Evolutionary conservation across 305 asterid genomes (phyloP).

Genomic region (Nicotiana rustica): DNA sequence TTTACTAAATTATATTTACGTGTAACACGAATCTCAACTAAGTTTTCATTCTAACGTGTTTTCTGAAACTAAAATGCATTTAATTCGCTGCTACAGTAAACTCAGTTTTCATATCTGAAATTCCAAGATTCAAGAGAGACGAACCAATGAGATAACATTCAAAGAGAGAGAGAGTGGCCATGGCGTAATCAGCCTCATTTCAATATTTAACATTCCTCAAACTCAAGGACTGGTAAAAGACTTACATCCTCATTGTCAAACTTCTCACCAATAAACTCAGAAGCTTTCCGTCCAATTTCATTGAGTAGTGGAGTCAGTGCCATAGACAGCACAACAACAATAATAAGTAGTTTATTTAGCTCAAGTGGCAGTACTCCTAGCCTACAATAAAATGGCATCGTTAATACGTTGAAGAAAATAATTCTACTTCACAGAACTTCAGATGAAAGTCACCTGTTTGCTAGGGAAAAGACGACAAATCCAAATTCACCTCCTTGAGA

Average conservation of each 20-base stretch:
- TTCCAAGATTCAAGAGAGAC: constrained; percentile 20
- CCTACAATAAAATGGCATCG: constrained; percentile 50
- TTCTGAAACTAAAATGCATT: constrained; percentile 22
- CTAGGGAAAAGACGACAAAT: constrained; percentile 94
- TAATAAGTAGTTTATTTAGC: constrained; percentile 96
- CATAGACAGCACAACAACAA: constrained; percentile 98
- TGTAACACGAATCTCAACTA: constrained; percentile 25
- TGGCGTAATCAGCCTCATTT: constrained; percentile 12
- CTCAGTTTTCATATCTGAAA: constrained; percentile 24
- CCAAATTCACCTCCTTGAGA: constrained; percentile 99
- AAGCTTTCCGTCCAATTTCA: constrained; percentile 84
- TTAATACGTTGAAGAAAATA: constrained; percentile 16
- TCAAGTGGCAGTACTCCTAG: constrained; percentile 99
- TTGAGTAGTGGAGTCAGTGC: constrained; percentile 93
- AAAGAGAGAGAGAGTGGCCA: background rate
- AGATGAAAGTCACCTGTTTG: constrained; percentile 70
- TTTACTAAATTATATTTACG: background rate
- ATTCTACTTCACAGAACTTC: constrained; percentile 32
- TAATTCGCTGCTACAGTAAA: background rate
- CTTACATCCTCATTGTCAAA: constrained; percentile 75
- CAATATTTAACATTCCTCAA: background rate
- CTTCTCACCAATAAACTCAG: constrained; percentile 71
- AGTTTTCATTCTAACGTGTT: background rate
- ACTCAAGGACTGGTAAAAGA: constrained; percentile 33
- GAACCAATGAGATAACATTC: constrained; percentile 7